Evolutionary conservation across 805 yeast genomes (phyloP).

Genomic region (Millerago galiae): DNA sequence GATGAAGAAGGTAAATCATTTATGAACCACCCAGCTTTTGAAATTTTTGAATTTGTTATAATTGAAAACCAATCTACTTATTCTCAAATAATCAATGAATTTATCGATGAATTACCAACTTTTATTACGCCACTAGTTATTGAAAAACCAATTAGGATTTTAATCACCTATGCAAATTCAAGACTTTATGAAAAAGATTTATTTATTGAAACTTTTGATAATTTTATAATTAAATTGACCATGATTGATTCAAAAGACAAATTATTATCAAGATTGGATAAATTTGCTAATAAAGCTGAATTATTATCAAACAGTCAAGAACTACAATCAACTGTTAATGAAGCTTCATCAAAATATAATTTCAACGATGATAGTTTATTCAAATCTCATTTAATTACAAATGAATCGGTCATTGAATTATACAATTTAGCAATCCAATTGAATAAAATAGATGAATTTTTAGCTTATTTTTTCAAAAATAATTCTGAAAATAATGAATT

Average conservation of each 20-base stretch:
- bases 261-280: constrained; percentile 27
- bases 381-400: constrained; percentile 26
- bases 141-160: constrained; percentile 27
- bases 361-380: constrained; percentile 25
- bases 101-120: constrained; percentile 30
- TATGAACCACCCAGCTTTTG: constrained; percentile 20
- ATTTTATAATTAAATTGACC: constrained; percentile 18
- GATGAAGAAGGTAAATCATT: constrained; percentile 18
- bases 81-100: constrained; percentile 24
- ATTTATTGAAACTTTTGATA: constrained; percentile 28
- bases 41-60: constrained; percentile 24
- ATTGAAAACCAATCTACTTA: constrained; percentile 17
- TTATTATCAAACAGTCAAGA: constrained; percentile 16
- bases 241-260: constrained; percentile 17
- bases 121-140: constrained; percentile 26
- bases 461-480: constrained; percentile 16
- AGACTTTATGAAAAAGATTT: constrained; percentile 14
- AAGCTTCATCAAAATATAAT: constrained; percentile 21
- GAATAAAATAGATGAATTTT: constrained; percentile 17
- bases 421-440: constrained; percentile 24
- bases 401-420: constrained; percentile 28
- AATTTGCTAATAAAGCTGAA: constrained; percentile 24
- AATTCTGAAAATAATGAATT: constrained; percentile 10
- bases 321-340: constrained; percentile 16
- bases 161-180: constrained; percentile 28